These are phyloP conservation scores for Vitis hybrid DNA, from an alignment of 177 flowering plant genomes.

Conservation along the genomic window DNA sequence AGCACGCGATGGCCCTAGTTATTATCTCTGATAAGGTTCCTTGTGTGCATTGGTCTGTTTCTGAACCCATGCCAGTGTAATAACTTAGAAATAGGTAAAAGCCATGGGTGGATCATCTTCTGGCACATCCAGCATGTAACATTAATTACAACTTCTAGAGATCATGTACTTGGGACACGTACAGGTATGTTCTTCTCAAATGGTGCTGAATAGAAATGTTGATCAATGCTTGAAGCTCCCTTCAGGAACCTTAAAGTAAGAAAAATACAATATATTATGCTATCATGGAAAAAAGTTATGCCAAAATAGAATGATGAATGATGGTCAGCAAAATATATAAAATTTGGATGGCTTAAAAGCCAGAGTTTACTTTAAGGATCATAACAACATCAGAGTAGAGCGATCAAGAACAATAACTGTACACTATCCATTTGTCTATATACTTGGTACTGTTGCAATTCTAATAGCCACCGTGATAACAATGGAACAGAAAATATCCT, in stretches of 20 bases:
- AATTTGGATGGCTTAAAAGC: too few relatives aligned
- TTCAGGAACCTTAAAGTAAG: conserved; percentile 65
- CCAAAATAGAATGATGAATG: not conserved
- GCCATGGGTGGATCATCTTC: too few relatives aligned
- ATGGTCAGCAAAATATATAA: not conserved
- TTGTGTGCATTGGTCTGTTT: too few relatives aligned
- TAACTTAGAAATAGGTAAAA: not conserved
- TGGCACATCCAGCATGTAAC: too few relatives aligned
- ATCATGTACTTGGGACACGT: conserved; percentile 13
- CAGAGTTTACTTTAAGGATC: too few relatives aligned
- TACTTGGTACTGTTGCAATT: not conserved
- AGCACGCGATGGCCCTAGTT: too few relatives aligned
- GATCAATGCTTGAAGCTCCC: conserved; percentile 92
- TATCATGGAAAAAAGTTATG: not conserved
- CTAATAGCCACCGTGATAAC: not conserved
- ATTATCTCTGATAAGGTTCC: too few relatives aligned
- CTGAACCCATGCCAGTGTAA: not conserved
- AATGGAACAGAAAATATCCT: not conserved
- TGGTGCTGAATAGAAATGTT: conserved; percentile 72
- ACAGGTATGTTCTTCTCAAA: conserved; percentile 89
- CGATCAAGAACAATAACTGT: too few relatives aligned
- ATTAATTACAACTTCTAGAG: not conserved
- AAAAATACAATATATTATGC: conserved; percentile 15
- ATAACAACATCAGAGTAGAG: too few relatives aligned
- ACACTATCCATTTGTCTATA: not conserved